Base-by-base conservation (phyloP, 495 filamentous ascomycete species). In the Coniosporium apollinis region DNA sequence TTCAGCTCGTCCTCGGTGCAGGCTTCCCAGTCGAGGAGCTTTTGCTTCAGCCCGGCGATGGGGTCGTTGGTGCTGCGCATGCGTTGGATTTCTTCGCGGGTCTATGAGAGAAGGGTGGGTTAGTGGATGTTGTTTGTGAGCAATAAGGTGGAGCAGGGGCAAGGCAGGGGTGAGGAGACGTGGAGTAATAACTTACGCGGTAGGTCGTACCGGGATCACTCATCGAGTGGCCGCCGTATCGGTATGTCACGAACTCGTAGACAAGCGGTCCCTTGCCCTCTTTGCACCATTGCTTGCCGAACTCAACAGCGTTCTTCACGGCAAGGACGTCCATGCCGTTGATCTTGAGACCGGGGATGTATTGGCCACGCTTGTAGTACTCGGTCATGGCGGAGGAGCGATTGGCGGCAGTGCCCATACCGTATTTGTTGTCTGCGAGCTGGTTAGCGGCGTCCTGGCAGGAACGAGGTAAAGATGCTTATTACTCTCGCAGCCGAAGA, bases 351-450 rank as follows among this genome's bases (percentile, higher is more conserved):
- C 89, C 89, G 41, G 89, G 89, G 51, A 97, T 97, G 69, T 96
- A 97, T 67, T 97, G 89, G 43, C 89, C 89, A 62, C 89, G 91
- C 74, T 96, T 94, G 76, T 97, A 97, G 79, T 97, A 97, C 59
- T 97, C 91, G 54, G 89, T 94, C 47, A 94, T 62, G 44, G 89
- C 89, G 43, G 87, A 81, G 45, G 89, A 79, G 49, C 89, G 84
- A 55, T 81, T 79, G 42, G 89, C 89, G 37, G 89, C 82, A 34
- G 89, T 97, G 61, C 91, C 89, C 89, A 97, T 97, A 58, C 89
- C 89, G 63, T 97, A 97, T 66, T 97, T 96, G 76, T 97, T 97
- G 72, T 97, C 87, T 96, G 39, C 10, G 34, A 21, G 22, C 2
- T 30, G 22, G 33, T 49, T 42, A 48, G 47, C 38, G 18, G 22